Conservation (phyloP, 1,139 yeast species). For the Hyphopichia fennica region DNA sequence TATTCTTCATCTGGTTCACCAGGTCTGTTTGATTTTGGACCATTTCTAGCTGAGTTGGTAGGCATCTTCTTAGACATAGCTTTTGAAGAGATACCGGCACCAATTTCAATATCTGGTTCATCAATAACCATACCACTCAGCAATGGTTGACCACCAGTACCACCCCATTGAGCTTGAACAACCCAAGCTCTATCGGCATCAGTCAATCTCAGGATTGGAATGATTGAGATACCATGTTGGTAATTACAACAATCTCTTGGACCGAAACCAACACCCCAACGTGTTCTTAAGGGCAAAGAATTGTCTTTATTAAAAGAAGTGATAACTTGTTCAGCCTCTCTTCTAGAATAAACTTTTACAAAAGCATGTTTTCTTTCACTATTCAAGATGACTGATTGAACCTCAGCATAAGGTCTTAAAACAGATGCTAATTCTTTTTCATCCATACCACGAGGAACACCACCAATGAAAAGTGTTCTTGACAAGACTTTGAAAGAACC, state of each 20-base stretch:
- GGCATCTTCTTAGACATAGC: conserved; percentile 90
- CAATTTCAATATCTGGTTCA: conserved; percentile 97
- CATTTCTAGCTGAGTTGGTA: conserved; percentile 80
- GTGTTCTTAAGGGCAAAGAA: conserved; percentile 65
- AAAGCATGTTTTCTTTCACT: conserved; percentile 93
- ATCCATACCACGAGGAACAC: conserved; percentile 81
- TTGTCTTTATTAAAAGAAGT: conserved; percentile 53
- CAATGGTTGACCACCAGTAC: conserved; percentile 89
- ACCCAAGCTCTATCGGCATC: conserved; percentile 95
- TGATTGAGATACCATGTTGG: conserved; percentile 83
- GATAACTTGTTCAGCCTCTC: conserved; percentile 82
- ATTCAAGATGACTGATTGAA: conserved; percentile 86
- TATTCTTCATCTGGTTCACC: conserved; percentile 55
- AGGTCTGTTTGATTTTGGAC: conserved; percentile 76
- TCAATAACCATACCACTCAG: conserved; percentile 82
- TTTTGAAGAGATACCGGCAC: conserved; percentile 90
- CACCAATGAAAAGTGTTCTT: conserved; percentile 91
- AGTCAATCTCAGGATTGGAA: conserved; percentile 83
- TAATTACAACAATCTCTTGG: conserved; percentile 98
- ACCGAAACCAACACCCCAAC: conserved; percentile 99
- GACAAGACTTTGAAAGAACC: conserved; percentile 82
- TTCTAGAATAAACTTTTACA: conserved; percentile 93
- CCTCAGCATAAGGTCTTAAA: conserved; percentile 88
- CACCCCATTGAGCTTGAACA: conserved; percentile 93
- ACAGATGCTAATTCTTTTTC: conserved; percentile 67